Base-by-base conservation (phyloP, 768 basidiomycete genomes). In the Boletus subcaerulescens region DNA sequence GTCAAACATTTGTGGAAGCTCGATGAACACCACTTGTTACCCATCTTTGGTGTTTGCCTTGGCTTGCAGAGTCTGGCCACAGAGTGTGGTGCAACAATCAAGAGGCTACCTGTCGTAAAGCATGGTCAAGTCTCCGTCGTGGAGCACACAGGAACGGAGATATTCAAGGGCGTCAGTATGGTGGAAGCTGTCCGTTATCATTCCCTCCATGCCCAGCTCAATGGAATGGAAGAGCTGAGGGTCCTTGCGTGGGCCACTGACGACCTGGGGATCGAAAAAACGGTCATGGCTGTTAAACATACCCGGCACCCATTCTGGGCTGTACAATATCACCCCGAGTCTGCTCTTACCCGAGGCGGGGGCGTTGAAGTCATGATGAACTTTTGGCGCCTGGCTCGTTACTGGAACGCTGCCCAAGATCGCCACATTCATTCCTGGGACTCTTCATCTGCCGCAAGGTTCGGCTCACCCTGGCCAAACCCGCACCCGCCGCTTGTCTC, bases 261-360 rank as follows among this genome's bases (percentile, higher is more conserved):
- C 59, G 82, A 75, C 22, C 72, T 72, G 22, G 87, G 85, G 50
- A 84, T 89, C 56, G 87, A 86, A 7, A 75, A 62, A 42, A 84
- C 91, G 20, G 75, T 90, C 44, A 93, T 93, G 91, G 89, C 84
- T 39, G 72, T 80, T 26, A 80, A 77, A 58, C 91, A 93, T 65
- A 75, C 59, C 47, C 69, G 61, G 22, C 79, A 77, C 56, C 91
- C 91, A 5, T 89, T 91, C 63, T 93, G 88, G 86, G 90, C 87
- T 4, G 91, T 93, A 22, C 91, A 93, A 64, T 93, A 93, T 66
- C 91, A 93, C 66, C 91, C 91, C 7, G 91, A 93, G 65, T 93
- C 91, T 5, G 81, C 88, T 4, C 78, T 87, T 60, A 93, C 90
- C 3, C 73, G 76, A 41, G 81, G 79, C 3, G 87, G 86, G 7